Evolutionary conservation across 805 yeast genomes (phyloP).

Genomic region (Yarrowia yakushimensis): DNA sequence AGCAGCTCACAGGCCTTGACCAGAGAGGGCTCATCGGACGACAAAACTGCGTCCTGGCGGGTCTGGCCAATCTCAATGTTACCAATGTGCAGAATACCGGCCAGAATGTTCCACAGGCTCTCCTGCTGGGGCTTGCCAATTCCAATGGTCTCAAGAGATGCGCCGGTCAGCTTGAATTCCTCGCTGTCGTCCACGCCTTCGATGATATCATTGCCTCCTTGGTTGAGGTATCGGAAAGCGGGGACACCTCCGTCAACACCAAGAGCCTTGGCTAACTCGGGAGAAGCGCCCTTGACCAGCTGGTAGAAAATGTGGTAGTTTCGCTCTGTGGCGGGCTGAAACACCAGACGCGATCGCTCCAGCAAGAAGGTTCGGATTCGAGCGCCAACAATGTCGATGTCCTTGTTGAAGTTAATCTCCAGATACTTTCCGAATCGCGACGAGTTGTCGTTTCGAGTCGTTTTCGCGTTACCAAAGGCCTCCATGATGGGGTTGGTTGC

Average conservation of each 20-base stretch:
- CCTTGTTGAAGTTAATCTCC: conserved; percentile 77
- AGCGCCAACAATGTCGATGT: conserved; percentile 86
- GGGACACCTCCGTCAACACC: conserved; percentile 59
- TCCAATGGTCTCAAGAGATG: conserved; percentile 78
- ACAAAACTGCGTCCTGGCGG: conserved; percentile 73
- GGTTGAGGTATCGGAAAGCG: conserved; percentile 78
- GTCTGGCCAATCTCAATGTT: conserved; percentile 84
- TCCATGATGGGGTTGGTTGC: conserved; percentile 98
- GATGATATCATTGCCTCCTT: conserved; percentile 73
- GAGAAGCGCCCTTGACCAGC: conserved; percentile 63
- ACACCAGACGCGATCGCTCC: conserved; percentile 91
- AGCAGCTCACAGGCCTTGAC: conserved; percentile 78
- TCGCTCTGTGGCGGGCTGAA: conserved; percentile 87
- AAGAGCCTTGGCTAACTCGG: conserved; percentile 39
- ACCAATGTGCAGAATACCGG: conserved; percentile 90
- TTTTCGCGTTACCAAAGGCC: conserved; percentile 97
- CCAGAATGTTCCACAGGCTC: conserved; percentile 71
- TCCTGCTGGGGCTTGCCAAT: conserved; percentile 55
- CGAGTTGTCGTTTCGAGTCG: conserved; percentile 95
- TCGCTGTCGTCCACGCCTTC: conserved; percentile 75
- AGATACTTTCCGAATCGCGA: conserved; percentile 96
- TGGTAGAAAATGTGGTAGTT: conserved; percentile 96
- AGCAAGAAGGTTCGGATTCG: conserved; percentile 86
- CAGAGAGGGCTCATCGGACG: conserved; percentile 82
- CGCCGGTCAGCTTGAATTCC: conserved; percentile 72